phyloP scores from a whole-genome alignment of 192 early-diverging fungal genomes.

The Spizellomyces sp. region DNA sequence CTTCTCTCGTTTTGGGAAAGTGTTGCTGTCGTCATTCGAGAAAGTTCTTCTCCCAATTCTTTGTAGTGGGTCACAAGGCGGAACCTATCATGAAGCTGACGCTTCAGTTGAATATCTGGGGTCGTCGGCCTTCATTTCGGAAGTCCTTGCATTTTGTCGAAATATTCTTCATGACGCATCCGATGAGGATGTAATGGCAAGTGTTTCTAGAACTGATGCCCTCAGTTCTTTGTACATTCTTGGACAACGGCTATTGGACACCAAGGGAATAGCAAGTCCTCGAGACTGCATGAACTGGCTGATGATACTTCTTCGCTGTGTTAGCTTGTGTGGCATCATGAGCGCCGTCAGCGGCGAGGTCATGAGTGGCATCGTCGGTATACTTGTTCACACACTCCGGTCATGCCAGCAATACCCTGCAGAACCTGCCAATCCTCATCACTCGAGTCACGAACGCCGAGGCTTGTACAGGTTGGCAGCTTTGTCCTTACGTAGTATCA shows the following conservation, averaged over 20 bases:
- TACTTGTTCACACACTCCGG: constrained; percentile 35
- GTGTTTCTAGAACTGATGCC: no score
- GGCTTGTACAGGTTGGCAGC: constrained; percentile 34
- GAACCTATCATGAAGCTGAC: no score
- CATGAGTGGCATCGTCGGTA: constrained; percentile 12
- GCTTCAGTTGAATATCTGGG: no score
- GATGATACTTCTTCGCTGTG: constrained; percentile 20
- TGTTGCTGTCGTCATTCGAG: constrained; percentile 24
- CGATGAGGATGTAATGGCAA: no score
- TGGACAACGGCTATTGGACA: constrained; percentile 6
- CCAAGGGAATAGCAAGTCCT: constrained; percentile 13
- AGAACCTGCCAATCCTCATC: constrained; percentile 22
- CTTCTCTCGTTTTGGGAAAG: constrained; percentile 3
- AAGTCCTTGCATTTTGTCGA: no score
- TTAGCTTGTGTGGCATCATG: constrained; percentile 21
- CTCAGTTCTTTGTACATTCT: neutral
- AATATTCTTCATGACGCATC: no score
- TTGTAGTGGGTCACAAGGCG: no score
- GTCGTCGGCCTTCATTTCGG: no score
- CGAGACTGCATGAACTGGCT: constrained; percentile 27
- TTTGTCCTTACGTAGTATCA: constrained; percentile 30
- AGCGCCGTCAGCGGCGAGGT: constrained; percentile 1
- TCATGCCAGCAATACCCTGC: constrained; percentile 19
- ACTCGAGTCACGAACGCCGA: constrained; percentile 30
- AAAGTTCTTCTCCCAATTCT: constrained; percentile 21